phyloP scores from a whole-genome alignment of 169 alveolate genomes.

The Plasmodium yoelii region DNA sequence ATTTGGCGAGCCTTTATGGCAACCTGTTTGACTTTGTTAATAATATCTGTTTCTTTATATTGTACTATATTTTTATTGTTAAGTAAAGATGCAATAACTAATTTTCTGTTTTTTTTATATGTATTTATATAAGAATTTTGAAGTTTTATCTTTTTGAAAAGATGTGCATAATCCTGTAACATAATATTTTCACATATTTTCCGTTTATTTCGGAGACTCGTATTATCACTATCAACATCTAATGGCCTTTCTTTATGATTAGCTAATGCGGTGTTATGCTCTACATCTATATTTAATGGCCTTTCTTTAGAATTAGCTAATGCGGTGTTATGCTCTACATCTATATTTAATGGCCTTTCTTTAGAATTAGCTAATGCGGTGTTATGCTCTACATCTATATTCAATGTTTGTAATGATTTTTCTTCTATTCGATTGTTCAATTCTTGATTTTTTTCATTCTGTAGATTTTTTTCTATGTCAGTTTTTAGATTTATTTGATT shows the following conservation, averaged over 20 bases:
- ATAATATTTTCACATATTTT: not conserved
- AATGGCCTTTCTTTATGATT: not conserved
- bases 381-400: too few species aligned
- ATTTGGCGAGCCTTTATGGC: constrained; percentile 54
- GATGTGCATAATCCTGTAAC: constrained; percentile 12
- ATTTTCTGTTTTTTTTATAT: constrained; percentile 63
- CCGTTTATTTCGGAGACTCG: not conserved
- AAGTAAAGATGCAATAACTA: constrained; percentile 25
- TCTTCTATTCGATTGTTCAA: too few species aligned
- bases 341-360: too few species aligned
- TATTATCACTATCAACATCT: not conserved
- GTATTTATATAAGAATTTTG: constrained; percentile 52
- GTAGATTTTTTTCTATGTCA: too few species aligned
- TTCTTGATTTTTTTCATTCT: too few species aligned
- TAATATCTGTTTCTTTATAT: constrained; percentile 54
- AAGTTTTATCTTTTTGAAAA: constrained; percentile 58
- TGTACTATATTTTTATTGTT: constrained; percentile 38
- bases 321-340: too few species aligned
- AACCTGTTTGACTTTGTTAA: constrained; percentile 55
- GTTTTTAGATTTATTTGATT: too few species aligned
- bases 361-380: too few species aligned
- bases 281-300: too few species aligned
- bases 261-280: too few species aligned
- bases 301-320: too few species aligned
- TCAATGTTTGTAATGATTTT: too few species aligned